Base-by-base conservation (phyloP, 2,329 filamentous ascomycete genomes). In the Pseudogymnoascus sp. region DNA sequence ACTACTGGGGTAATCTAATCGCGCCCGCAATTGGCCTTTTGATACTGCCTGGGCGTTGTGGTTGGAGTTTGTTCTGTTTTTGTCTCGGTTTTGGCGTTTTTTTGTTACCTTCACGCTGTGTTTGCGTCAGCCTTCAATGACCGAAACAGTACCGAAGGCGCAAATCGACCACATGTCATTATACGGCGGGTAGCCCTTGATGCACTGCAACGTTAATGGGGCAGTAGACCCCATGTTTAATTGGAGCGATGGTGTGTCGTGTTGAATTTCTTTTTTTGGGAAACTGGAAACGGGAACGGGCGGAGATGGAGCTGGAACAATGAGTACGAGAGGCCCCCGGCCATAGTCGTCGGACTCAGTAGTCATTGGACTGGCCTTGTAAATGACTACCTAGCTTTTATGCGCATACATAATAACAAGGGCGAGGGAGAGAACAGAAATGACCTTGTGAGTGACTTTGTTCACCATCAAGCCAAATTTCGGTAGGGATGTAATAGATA, bases 361-460 rank as follows among this genome's bases (percentile, higher is more conserved):
- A 11, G 26, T 33, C 47, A 17, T 33, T 54, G 26, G 29, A 54
- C 26, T 54, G 26, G 47, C 29, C 33, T 54, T 54, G 47, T 33
- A 54, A 33, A 54, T 54, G 47, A 54, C 47, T 54, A 54, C 29
- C 29, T 54, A 54, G 47, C 47, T 47, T 54, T 54, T 54, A 54
- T 54, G 47, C 29, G 26, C 26, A 54, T 33, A 54, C 47, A 54
- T 54, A 54, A 54, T 33, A 33, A 17, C 47, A 54, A 33, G 47
- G 15, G n/a, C 11, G 29, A 54, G 29, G 47, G 47, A 54, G 47
- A 54, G 47, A 21, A 50, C 24, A 15, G 24, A 50, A 17, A 47
- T 54, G 47, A 54, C 33, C 47, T 54, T 54, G 26, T 54, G 47
- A 54, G 47, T 50, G 26, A 54, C 29, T 17, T 50, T 54, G 11